Percentiles rank a stretch among this genome's conserved stretches.
These are phyloP conservation scores for Sporothrix euskadiensis DNA, from an alignment of 2,329 filamentous ascomycete genomes.

Conservation along the genomic window DNA sequence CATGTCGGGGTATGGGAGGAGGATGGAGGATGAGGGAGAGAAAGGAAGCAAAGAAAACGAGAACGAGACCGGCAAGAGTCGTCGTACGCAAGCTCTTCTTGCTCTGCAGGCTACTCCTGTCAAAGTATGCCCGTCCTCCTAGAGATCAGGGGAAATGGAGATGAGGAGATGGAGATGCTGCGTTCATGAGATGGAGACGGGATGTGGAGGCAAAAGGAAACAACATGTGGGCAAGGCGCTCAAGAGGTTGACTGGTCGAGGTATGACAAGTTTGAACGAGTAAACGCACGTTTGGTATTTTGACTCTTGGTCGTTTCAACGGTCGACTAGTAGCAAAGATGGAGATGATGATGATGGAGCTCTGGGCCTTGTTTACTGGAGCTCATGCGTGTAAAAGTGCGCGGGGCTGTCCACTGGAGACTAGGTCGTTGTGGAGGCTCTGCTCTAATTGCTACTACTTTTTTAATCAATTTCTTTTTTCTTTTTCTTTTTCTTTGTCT, in stretches of 20 bases:
- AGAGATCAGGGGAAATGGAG: not conserved
- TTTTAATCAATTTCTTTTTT: not conserved
- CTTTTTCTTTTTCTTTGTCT: not conserved
- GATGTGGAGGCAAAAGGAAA: too few relatives aligned
- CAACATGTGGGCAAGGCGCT: not conserved
- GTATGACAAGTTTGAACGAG: not conserved
- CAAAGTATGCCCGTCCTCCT: too few relatives aligned
- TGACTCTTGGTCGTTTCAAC: too few relatives aligned
- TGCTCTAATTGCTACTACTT: not conserved
- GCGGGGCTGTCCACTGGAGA: not conserved
- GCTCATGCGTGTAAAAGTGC: not conserved
- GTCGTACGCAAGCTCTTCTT: too few relatives aligned
- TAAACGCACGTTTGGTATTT: not conserved
- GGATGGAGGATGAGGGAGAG: not conserved
- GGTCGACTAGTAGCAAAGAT: too few relatives aligned
- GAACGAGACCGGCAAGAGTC: too few relatives aligned
- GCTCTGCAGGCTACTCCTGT: too few relatives aligned
- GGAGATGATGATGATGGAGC: too few relatives aligned
- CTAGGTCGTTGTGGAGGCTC: not conserved
- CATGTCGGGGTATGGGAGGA: not conserved
- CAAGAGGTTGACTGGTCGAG: not conserved
- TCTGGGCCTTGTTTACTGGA: not conserved
- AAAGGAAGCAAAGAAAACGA: too few relatives aligned
- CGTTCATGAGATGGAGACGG: not conserved
- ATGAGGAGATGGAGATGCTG: not conserved